Evolutionary conservation across 2,329 filamentous ascomycete genomes (phyloP), one percentile per base, ranked within the genome.

Genomic region (Fusarium sp.): DNA sequence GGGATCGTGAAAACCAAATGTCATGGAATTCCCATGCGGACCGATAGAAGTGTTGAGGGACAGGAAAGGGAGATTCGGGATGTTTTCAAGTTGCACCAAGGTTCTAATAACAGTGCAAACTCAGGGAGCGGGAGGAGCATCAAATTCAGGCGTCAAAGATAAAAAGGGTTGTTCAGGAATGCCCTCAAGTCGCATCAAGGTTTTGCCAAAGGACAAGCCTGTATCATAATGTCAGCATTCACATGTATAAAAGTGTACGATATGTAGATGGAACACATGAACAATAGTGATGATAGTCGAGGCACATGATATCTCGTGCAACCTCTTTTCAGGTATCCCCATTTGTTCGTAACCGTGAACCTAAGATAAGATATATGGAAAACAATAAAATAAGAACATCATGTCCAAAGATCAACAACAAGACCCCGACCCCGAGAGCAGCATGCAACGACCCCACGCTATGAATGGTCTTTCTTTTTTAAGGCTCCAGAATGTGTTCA

Each of bases 391-490:
- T 27, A 59, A 59, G 37, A 48, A 65, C 56, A 58, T 20, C 13
- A 58, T n/a, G 20, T 54, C 48, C 48, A 33, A 45, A 56, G 72
- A 74, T 41, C 54, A 76, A 52, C 64, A 69, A 48, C 29, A 56
- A 65, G 31, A 60, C 74, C 66, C 66, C 60, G 41, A 65, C 74
- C 71, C 65, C 57, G 57, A 73, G 58, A 68, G 67, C 56, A 68
- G 67, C 56, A 78, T 72, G 74, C 72, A 69, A 69, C 63, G 72
- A 76, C 70, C 76, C 76, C 66, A 73, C 76, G 76, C 76, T 78
- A 78, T 78, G 76, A 78, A 76, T 76, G 65, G 59, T 60, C 66
- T 60, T 68, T 77, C 60, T 70, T 72, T 78, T 67, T 76, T 72
- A 67, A 45, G 33, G 64, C 69, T 69, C 65, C 64, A 52, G 64